Evolutionary conservation across 768 basidiomycete species (phyloP), one percentile per base, ranked within the genome.

Genomic region (Boletus eberwhitei): DNA sequence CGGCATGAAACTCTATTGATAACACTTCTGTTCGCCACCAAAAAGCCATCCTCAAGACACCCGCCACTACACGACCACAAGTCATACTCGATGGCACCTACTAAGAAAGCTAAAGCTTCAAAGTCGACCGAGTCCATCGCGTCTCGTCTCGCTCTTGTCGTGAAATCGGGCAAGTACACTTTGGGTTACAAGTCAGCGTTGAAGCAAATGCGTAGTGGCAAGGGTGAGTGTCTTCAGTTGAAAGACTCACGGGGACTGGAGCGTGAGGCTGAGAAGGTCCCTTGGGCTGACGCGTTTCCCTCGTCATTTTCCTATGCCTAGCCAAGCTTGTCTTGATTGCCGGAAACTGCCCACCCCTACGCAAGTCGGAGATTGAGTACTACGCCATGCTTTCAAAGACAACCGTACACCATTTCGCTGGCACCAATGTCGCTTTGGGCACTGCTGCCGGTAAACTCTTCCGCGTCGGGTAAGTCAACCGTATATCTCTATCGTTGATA

Each of bases 301-400:
- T 50, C 65, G 47, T 64, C 52, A 59, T 48, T 68, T 62, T 55
- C 39, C 60, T 48, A 40, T 45, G 44, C 16, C 36, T 70, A 99
- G 96, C 96, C 76, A 98, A 97, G 79, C 92, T 99, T 64, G 88
- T 99, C 71, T 79, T 99, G 74, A 97, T 99, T 71, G 93, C 96
- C 68, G 95, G 93, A 64, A 99, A 99, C 80, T 97, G 94, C 79
- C 97, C 97, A 54, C 97, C 97, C 59, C 85, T 99, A 59, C 93
- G 97, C 75, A 97, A 97, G 76, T 98, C 96, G 57, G 97, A 99
- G 82, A 83, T 99, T 55, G 97, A 99, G 81, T 99, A 98, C 82
- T 99, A 98, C 73, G 97, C 94, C 78, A 97, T 97, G 95, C 83
- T 99, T 72, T 97, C 94, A 64, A 99, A 99, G 82, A 98, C 96